Percentiles rank a stretch among this genome's conserved stretches.
These are phyloP conservation scores for Phytophthora megakarya DNA, from an alignment of 352 stramenopile species.

Conservation along the genomic window DNA sequence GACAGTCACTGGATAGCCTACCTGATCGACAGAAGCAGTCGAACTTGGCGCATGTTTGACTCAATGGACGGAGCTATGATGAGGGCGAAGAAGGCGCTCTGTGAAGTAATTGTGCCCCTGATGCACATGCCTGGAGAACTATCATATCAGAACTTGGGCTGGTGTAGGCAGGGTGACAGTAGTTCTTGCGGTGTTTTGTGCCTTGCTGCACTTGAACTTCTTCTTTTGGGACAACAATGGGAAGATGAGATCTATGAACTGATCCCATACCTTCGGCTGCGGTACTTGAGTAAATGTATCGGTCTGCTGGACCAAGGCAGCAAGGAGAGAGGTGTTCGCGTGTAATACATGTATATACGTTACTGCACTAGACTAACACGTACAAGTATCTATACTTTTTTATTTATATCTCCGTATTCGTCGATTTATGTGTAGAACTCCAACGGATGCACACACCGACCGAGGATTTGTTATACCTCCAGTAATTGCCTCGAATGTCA, in stretches of 20 bases:
- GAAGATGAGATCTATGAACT: background rate
- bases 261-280: background rate
- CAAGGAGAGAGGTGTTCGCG: background rate
- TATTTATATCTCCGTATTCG: too few species aligned
- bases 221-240: background rate
- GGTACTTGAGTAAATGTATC: background rate
- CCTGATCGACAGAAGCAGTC: background rate
- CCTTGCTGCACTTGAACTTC: slow-evolving; percentile 4
- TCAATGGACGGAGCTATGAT: background rate
- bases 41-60: background rate
- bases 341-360: background rate
- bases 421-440: too few species aligned
- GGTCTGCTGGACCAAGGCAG: background rate
- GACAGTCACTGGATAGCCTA: background rate
- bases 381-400: too few species aligned
- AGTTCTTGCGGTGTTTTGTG: slow-evolving; percentile 2
- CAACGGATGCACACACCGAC: too few species aligned
- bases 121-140: too few species aligned
- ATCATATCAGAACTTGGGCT: background rate
- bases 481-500: too few species aligned
- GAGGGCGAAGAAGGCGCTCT: background rate
- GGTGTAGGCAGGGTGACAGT: background rate
- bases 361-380: too few species aligned
- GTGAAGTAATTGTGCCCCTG: background rate
- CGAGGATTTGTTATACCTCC: too few species aligned